phyloP scores from a whole-genome alignment of 1,284 basidiomycete species.

The Stygiomarasmius scandens region DNA sequence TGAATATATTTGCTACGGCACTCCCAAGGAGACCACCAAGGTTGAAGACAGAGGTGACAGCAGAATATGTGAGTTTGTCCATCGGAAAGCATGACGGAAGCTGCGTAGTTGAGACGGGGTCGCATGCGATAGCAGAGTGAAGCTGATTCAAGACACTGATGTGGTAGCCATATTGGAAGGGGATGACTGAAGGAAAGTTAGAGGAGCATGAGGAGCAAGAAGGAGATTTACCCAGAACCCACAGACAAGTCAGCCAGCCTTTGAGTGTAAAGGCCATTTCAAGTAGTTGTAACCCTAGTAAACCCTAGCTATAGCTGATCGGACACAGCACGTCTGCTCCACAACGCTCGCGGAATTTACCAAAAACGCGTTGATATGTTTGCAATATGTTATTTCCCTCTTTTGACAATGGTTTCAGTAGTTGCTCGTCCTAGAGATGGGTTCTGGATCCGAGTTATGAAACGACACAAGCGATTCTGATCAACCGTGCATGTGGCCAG shows the following conservation, averaged over 20 bases:
- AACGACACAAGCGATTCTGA: too few relatives aligned
- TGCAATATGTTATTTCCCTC: too few relatives aligned
- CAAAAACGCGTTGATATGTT: too few relatives aligned
- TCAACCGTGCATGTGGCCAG: too few relatives aligned
- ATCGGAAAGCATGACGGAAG: constrained; percentile 76
- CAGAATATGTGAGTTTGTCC: constrained; percentile 74
- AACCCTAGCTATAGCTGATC: too few relatives aligned
- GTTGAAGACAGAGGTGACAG: constrained; percentile 85
- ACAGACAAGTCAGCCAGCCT: constrained; percentile 63
- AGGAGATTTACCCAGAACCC: constrained; percentile 39
- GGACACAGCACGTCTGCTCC: too few relatives aligned
- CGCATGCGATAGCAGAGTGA: constrained; percentile 77
- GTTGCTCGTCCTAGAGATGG: too few relatives aligned
- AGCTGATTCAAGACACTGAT: constrained; percentile 89
- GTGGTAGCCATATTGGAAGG: constrained; percentile 73
- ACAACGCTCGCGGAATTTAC: too few relatives aligned
- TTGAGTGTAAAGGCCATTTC: constrained; percentile 49
- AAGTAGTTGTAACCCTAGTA: too few relatives aligned
- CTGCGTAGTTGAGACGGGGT: constrained; percentile 26
- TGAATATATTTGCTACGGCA: constrained; percentile 67
- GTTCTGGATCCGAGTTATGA: too few relatives aligned
- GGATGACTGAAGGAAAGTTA: constrained; percentile 28
- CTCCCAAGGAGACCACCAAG: constrained; percentile 87
- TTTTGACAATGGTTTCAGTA: too few relatives aligned
- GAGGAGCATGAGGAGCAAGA: too few relatives aligned